Conservation (phyloP, 345 rosid genomes). For the Gossypium ekmanianum region DNA sequence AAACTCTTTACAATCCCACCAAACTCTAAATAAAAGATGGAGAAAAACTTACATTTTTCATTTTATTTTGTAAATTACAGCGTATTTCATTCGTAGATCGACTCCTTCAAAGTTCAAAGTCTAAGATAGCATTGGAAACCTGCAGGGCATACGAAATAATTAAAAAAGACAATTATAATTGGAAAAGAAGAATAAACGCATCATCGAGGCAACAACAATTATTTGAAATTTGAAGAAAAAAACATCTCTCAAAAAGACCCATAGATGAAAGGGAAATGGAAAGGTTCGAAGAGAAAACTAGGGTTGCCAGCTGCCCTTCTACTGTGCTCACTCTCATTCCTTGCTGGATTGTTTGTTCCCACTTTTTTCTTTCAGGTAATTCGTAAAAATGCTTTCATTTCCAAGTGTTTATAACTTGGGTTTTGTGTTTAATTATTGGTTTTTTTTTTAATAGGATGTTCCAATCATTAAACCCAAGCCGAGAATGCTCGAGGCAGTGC, state of each 20-base stretch:
- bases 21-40: not conserved
- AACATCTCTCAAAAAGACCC: not conserved
- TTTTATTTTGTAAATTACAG: not conserved
- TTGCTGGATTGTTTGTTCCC: constrained; percentile 60
- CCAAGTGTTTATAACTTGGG: not conserved
- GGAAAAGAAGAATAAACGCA: not conserved
- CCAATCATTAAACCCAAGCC: constrained; percentile 48
- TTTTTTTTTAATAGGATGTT: constrained; percentile 38
- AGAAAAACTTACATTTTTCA: not conserved
- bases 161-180: not conserved
- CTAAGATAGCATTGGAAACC: not conserved
- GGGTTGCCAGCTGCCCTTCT: constrained; percentile 41
- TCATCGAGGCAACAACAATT: not conserved
- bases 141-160: not conserved
- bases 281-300: constrained; percentile 46
- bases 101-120: not conserved
- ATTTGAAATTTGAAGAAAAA: not conserved
- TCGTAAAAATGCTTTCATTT: not conserved
- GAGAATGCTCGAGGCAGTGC: constrained; percentile 7
- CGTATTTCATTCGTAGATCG: not conserved
- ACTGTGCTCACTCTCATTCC: constrained; percentile 58
- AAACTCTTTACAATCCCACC: not conserved
- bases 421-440: constrained; percentile 14
- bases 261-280: constrained; percentile 60
- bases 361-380: constrained; percentile 46